Base-by-base conservation (phyloP, 352 stramenopile species). In the Phytophthora melonis region DNA sequence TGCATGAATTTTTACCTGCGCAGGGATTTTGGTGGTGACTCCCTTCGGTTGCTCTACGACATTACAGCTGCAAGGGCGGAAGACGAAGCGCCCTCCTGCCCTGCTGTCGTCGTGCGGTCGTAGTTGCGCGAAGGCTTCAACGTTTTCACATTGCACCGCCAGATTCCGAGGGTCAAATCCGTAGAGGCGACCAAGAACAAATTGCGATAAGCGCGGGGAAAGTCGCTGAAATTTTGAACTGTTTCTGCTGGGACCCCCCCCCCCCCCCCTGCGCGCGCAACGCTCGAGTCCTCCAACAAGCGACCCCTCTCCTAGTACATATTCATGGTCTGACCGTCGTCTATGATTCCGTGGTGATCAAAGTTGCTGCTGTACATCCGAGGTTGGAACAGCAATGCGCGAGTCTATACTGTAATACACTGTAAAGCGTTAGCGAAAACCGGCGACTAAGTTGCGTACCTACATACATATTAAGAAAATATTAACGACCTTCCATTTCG, bases 101-200 rank as follows among this genome's bases (percentile, higher is more conserved):
- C 34, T 43, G 36, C 36, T 43, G 36, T 7, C 21, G 65, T 72
- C 56, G 66, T 72, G 16, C 6, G 27, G 45, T 70, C 53, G 63
- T 54, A 30, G 54, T 21, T 39, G 45, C 47, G 36, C 36, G 8
- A 6, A 43, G 18, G 34, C 54, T 63, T 61, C 63, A 57, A 69
- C 45, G 41, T 30, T 25, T 25, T 25, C 23, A 25, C 23, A 25
- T n/a, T 60, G 63, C 54, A 70, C 55, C 63, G 25, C 58, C 63
- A 70, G 63, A 65, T 70, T 65, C 63, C 52, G 63, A 57, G 19
- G 63, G 52, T 58, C 36, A 62, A 62, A 52, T 34, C 34, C 21
- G 56, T 70, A 70, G 63, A 72, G 50, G 66, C 52, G 57, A 62
- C 36, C 30, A 67, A 56, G 56, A 47, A 66, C 65, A 66, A 72